These are phyloP conservation scores for Paramarasmius palmivorus DNA, from an alignment of 1,284 basidiomycete genomes.

Conservation along the genomic window DNA sequence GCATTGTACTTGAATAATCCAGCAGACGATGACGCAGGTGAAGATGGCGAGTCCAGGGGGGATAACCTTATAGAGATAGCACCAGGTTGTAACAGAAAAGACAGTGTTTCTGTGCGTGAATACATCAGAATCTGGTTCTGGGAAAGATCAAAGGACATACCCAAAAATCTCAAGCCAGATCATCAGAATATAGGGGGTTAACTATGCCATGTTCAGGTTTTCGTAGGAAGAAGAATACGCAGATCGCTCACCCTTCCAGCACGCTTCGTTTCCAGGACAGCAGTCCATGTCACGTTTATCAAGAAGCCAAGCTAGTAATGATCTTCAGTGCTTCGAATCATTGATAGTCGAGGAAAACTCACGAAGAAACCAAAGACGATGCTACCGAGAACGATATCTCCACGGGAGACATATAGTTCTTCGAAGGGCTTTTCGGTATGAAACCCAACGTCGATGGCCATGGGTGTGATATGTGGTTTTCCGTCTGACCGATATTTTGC, in stretches of 20 bases:
- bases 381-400: neutral
- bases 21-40: conserved; percentile 1
- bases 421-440: neutral
- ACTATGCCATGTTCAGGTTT: neutral
- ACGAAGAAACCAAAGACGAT: neutral
- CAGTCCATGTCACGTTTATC: neutral
- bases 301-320: neutral
- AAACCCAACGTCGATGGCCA: neutral
- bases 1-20: conserved; percentile 8
- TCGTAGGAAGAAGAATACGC: neutral
- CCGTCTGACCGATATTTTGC: no score
- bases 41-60: conserved; percentile 1
- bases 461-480: no score
- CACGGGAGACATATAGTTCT: neutral
- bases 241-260: neutral
- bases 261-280: neutral
- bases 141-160: neutral
- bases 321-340: neutral
- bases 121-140: neutral
- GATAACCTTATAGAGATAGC: neutral
- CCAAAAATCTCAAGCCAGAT: neutral
- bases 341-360: neutral
- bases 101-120: neutral
- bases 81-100: neutral
- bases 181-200: neutral